Conservation (phyloP, 1,284 basidiomycete genomes). For the Trametes hirsuta region DNA sequence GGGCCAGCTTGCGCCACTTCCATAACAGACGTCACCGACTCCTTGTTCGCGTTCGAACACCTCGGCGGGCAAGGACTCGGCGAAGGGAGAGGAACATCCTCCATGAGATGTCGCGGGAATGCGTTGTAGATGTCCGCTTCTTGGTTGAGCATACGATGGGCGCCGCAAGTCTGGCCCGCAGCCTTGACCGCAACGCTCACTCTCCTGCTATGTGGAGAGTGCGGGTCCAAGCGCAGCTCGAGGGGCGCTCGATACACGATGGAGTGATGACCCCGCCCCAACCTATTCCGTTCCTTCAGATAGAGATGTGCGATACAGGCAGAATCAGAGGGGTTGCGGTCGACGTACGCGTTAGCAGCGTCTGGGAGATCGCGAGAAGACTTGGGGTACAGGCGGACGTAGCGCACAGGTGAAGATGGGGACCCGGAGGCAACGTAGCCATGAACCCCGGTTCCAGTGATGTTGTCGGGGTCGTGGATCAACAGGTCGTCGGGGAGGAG, state of each 20-base stretch:
- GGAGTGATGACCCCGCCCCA: slow-evolving; percentile 40
- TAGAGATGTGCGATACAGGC: slow-evolving; percentile 27
- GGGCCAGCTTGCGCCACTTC: too few relatives aligned
- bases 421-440: background rate
- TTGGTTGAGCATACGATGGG: slow-evolving; percentile 32
- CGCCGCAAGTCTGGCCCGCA: slow-evolving; percentile 17
- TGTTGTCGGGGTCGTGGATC: slow-evolving; percentile 30
- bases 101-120: slow-evolving; percentile 48
- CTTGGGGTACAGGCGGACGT: slow-evolving; percentile 29
- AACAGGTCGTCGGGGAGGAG: slow-evolving; percentile 36
- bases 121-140: slow-evolving; percentile 49
- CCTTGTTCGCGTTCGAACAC: background rate
- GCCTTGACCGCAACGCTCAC: slow-evolving; percentile 39
- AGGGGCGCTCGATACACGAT: slow-evolving; percentile 35
- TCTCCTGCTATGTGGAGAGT: slow-evolving; percentile 22
- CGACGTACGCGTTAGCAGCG: background rate
- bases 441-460: background rate
- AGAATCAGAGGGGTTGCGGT: background rate
- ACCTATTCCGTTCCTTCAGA: slow-evolving; percentile 27
- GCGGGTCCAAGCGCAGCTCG: slow-evolving; percentile 32
- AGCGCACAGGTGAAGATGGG: background rate
- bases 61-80: background rate
- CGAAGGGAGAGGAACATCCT: slow-evolving; percentile 34
- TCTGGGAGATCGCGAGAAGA: background rate
- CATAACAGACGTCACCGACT: too few relatives aligned